These are phyloP conservation scores for Penstemon davidsonii DNA, from an alignment of 257 asterid species.

Conservation along the genomic window DNA sequence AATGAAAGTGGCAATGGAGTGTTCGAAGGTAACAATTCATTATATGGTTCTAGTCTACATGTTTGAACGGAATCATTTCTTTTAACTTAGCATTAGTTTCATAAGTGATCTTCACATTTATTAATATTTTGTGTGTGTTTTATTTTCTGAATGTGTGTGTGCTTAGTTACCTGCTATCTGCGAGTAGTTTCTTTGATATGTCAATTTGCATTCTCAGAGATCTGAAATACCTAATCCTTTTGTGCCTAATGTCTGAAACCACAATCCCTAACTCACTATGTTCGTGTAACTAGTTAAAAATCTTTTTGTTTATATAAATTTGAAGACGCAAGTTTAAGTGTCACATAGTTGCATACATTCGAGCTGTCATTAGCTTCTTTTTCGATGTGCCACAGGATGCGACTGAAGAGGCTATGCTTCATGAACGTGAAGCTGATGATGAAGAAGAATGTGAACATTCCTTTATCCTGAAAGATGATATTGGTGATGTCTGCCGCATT, in stretches of 20 bases:
- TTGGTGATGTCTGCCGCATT: slow-evolving; percentile 91
- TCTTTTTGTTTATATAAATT: not conserved
- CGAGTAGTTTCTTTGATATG: not conserved
- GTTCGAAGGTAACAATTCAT: slow-evolving; percentile 68
- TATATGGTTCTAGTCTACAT: slow-evolving; percentile 21
- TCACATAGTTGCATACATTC: slow-evolving; percentile 12
- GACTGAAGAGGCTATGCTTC: slow-evolving; percentile 42
- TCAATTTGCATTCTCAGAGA: slow-evolving; percentile 18
- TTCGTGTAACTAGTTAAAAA: slow-evolving; percentile 2
- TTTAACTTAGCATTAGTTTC: no score
- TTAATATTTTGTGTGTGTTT: not conserved
- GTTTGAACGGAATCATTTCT: no score
- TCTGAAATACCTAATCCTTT: not conserved
- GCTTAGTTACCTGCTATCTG: not conserved
- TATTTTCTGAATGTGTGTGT: not conserved
- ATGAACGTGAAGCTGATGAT: slow-evolving; percentile 44
- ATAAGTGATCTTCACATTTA: not conserved
- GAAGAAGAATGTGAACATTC: slow-evolving; percentile 87
- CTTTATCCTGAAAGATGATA: slow-evolving; percentile 82
- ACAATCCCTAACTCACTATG: not conserved
- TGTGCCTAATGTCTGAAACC: slow-evolving; percentile 13
- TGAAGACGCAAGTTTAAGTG: not conserved
- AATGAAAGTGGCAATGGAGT: slow-evolving; percentile 73
- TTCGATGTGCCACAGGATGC: slow-evolving; percentile 50
- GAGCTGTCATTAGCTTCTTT: slow-evolving; percentile 23